A percentile compares a stretch with the other conserved stretches of the same genome.
Conservation (phyloP, 257 asterid species). For the Solanum arcanum region DNA sequence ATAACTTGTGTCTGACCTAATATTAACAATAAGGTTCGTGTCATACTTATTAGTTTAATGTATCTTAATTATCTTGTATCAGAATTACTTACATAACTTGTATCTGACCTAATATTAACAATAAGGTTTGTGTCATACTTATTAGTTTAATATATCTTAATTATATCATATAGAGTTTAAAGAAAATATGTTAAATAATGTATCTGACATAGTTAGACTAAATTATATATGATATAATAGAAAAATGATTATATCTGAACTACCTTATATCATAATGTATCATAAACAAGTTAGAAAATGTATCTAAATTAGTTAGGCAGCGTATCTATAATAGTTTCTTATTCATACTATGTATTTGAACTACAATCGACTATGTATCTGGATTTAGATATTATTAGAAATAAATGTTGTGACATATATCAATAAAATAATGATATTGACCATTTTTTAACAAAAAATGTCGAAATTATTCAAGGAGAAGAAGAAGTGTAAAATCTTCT, state of each 20-base stretch:
- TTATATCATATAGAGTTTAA: not conserved
- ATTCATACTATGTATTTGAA: no score
- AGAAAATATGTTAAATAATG: not conserved
- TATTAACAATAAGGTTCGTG: not conserved
- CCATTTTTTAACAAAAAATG: not conserved
- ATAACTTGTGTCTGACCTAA: no score
- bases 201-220: not conserved
- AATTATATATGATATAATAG: not conserved
- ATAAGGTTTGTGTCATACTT: no score
- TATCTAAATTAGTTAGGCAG: not conserved
- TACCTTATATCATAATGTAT: not conserved
- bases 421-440: not conserved
- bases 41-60: not conserved
- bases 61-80: not conserved
- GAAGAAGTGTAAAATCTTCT: not conserved
- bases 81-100: not conserved
- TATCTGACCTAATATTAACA: no score
- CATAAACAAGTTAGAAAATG: not conserved
- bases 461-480: not conserved
- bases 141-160: no score
- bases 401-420: no score
- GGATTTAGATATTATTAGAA: not conserved
- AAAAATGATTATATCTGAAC: not conserved
- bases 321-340: not conserved
- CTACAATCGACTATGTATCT: not conserved